Evolutionary conservation across 306 rosid species (phyloP).

Genomic region (Boehmeria nivea): DNA sequence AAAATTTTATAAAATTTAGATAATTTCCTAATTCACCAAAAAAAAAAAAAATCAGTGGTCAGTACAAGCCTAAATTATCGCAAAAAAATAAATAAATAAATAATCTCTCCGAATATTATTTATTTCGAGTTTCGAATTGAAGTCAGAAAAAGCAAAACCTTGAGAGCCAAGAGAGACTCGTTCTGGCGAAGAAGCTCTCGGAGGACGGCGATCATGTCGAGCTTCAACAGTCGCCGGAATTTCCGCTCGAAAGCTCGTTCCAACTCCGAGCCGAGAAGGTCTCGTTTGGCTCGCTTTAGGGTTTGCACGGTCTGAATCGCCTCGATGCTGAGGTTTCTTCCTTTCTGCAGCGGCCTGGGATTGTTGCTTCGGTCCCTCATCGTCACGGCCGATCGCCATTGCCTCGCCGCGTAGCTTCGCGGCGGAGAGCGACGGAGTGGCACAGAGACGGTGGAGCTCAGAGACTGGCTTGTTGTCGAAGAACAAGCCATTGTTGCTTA

Average conservation of each 20-base stretch:
- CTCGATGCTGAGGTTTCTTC: conserved; percentile 52
- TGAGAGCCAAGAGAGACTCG: conserved; percentile 48
- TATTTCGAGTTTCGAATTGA: background rate
- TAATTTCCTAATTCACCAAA: too few relatives aligned
- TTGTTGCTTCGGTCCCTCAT: conserved; percentile 47
- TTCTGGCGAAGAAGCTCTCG: conserved; percentile 48
- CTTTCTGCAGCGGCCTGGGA: conserved; percentile 45
- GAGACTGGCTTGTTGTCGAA: background rate
- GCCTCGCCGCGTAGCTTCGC: conserved; percentile 2
- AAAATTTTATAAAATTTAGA: too few relatives aligned
- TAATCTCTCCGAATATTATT: too few relatives aligned
- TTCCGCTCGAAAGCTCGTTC: conserved; percentile 31
- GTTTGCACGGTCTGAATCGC: conserved; percentile 50
- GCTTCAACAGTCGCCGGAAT: conserved; percentile 40
- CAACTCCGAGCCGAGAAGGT: conserved; percentile 14
- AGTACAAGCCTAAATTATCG: too few relatives aligned
- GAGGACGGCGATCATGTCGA: conserved; percentile 49
- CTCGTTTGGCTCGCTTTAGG: conserved; percentile 33
- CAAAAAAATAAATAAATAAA: too few relatives aligned
- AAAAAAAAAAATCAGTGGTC: too few relatives aligned
- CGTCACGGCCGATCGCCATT: conserved; percentile 18
- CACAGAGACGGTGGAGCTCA: background rate
- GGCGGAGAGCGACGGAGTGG: conserved; percentile 5
- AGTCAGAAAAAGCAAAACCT: conserved; percentile 21
- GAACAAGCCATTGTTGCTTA: background rate